phyloP scores from a whole-genome alignment of 2,329 filamentous ascomycete genomes.

The Talaromyces sp. region DNA sequence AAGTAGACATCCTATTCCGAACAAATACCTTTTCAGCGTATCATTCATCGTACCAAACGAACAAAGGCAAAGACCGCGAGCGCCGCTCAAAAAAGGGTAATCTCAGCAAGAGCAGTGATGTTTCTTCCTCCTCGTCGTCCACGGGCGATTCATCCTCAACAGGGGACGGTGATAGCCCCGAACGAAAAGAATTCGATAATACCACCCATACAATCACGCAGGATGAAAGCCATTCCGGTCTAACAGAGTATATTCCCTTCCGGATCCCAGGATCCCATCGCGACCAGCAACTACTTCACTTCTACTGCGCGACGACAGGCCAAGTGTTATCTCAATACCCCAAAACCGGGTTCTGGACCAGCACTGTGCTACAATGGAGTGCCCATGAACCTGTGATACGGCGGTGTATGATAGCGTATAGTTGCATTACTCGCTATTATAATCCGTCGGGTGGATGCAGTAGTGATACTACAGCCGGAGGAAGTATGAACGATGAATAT shows the following conservation, averaged over 20 bases:
- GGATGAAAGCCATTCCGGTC: background rate
- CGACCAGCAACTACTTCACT: background rate
- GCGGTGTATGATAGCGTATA: constrained; percentile 2
- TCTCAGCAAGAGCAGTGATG: background rate
- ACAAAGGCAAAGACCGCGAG: background rate
- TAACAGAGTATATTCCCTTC: background rate
- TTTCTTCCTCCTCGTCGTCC: background rate
- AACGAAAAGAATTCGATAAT: background rate
- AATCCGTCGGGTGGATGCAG: background rate
- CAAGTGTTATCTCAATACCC: background rate
- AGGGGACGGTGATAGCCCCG: background rate
- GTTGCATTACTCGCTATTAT: constrained; percentile 2
- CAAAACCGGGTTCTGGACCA: constrained; percentile 6
- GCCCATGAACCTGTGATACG: constrained; percentile 1
- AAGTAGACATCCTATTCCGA: background rate
- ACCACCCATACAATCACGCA: background rate
- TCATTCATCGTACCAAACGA: background rate
- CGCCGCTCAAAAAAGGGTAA: background rate
- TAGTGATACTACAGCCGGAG: background rate
- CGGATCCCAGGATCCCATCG: background rate
- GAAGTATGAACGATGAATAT: background rate
- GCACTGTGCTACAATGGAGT: background rate
- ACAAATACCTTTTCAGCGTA: background rate
- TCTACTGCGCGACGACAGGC: background rate
- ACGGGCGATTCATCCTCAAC: background rate